Evolutionary conservation across 2,329 filamentous ascomycete species (phyloP), one percentile per base, ranked within the genome.

Genomic region (Ophiostoma triangulosporum): DNA sequence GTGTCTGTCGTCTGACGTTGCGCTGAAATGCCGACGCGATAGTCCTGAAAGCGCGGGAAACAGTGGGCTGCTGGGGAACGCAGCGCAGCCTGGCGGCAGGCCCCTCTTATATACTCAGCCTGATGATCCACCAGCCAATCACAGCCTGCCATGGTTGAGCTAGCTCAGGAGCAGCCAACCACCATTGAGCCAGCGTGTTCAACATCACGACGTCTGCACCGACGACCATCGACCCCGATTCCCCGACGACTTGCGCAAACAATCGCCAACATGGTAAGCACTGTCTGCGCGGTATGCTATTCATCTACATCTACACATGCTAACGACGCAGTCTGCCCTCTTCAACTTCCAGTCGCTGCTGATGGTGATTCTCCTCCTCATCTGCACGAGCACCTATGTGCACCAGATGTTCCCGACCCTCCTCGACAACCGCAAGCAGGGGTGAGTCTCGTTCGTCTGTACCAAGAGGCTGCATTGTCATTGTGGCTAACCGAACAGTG

Each of bases 281-380:
- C 29, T 15, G 27, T 20, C n/a, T n/a, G n/a, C n/a, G n/a, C n/a
- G n/a, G n/a, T n/a, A n/a, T n/a, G n/a, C n/a, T 24, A 8, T 6
- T 12, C 7, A 9, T 11, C 3, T n/a, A 5, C 12, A 8, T 15
- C 4, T 12, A 3, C 26, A 9, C 1, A 8, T 26, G 14, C 40
- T 46, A 29, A 46, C 15, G 15, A 5, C 24, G 11, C 15, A 96
- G 93, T 86, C 93, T 56, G 93, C 93, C 53, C 84, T 98, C 64
- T 96, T 98, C 83, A 97, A 97, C 73, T 97, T 98, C 75, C 89
- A 96, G 70, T 95, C 89, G 56, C 85, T 97, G 62, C 80, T 98
- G 62, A 81, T 97, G 63, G 91, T 96, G 61, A 82, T 98, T 63
- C 82, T 98, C 51, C 84, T 98, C 61, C 81, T 94, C 62, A 94